Conservation (phyloP, 73 alveolate genomes). For the Paramecium biaurelia region DNA sequence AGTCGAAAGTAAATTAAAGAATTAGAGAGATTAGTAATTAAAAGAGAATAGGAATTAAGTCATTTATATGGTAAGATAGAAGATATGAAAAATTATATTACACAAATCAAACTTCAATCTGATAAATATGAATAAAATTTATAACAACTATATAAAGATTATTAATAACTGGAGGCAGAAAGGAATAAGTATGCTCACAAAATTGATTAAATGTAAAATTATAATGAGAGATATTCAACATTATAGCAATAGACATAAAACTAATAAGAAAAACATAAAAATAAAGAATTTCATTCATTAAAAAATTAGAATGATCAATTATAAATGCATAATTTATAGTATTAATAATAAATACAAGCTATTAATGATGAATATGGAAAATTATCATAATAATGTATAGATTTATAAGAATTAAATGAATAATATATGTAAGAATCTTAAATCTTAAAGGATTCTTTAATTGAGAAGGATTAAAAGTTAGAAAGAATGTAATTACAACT, state of each 20-base stretch:
- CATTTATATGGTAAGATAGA: not conserved
- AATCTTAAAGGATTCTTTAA: not conserved
- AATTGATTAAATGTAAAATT: not conserved
- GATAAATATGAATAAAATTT: not conserved
- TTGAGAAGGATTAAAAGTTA: not conserved
- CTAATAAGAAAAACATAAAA: not conserved
- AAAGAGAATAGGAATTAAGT: slow-evolving; percentile 16
- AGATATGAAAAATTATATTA: slow-evolving; percentile 1
- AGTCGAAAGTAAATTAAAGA: not conserved
- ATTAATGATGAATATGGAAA: not conserved
- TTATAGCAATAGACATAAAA: not conserved
- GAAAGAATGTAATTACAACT: not conserved
- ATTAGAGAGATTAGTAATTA: not conserved
- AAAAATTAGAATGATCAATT: not conserved
- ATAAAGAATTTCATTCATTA: not conserved
- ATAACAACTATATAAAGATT: not conserved
- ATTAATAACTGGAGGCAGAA: not conserved
- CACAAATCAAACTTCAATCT: not conserved
- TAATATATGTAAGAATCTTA: not conserved
- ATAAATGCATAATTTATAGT: not conserved
- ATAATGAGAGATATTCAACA: not conserved
- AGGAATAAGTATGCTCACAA: not conserved
- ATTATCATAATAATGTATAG: not conserved
- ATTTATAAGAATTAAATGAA: slow-evolving; percentile 16
- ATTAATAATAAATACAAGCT: not conserved